Base-by-base conservation (phyloP, 768 basidiomycete species). In the Filobasidium wieringae region DNA sequence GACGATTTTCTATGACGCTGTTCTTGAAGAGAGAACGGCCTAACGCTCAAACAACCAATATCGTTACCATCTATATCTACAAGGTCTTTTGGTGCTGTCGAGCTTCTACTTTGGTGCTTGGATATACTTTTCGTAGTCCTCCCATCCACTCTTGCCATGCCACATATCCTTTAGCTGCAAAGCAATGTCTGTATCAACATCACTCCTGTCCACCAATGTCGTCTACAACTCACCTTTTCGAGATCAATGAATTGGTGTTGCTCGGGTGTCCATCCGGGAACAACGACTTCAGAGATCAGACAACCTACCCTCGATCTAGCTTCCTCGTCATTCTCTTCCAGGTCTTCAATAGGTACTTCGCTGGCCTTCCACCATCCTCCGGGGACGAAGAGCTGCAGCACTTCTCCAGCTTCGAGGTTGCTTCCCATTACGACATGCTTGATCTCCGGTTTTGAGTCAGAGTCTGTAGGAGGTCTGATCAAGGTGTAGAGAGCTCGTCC, bases 201-300 rank as follows among this genome's bases (percentile, higher is more conserved):
- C n/a, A n/a, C n/a, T n/a, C n/a, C n/a, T n/a, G 22, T 7, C 15
- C n/a, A 2, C 12, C 7, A 11, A 53, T 19, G 32, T 3, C 22
- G 9, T 22, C 4, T 19, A 33, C 29, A 4, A 29, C 53, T 57
- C 41, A 70, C 69, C 61, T 67, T 67, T 34, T 66, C 63, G 43
- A 62, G 60, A 22, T 63, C 60, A 24, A 70, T 34, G 51, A 68
- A 70, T 53, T 58, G 51, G 51, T 68, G 66, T 41, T 70, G 69
- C 12, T 66, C 67, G n/a, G 64, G 59, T 22, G 51, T 63, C 69
- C 69, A 70, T 34, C 68, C 80, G 0, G 81, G 81, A 11, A 81
- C 77, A n/a, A 82, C 80, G 4, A 82, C 78, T 70, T 82, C 81
- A 17, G 78, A 79, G 61, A 84, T 81, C 55, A 84, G 68, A 61